These are phyloP conservation scores for Phascolomyces articulosus DNA, from an alignment of 371 early-diverging fungal genomes.

Conservation along the genomic window DNA sequence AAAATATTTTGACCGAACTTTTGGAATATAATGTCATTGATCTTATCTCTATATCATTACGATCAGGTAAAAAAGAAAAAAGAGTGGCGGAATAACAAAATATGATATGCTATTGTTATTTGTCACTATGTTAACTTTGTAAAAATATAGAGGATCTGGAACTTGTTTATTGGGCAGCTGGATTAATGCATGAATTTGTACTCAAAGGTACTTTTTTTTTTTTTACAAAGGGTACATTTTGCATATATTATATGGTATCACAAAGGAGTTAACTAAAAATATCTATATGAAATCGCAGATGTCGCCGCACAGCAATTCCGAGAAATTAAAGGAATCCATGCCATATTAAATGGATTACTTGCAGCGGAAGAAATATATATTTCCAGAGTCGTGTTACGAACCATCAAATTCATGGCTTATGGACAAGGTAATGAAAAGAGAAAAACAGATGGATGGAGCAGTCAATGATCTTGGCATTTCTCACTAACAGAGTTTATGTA, in stretches of 20 bases:
- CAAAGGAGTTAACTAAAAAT: not conserved
- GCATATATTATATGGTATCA: not conserved
- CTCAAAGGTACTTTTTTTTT: conserved; percentile 71
- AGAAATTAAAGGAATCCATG: conserved; percentile 63
- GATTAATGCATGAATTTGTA: conserved; percentile 82
- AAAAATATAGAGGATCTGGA: conserved; percentile 80
- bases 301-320: conserved; percentile 64
- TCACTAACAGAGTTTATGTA: not conserved
- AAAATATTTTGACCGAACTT: conserved; percentile 54
- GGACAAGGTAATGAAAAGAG: conserved; percentile 50
- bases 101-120: no score
- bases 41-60: conserved; percentile 68
- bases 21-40: conserved; percentile 69
- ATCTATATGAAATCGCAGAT: conserved; percentile 16
- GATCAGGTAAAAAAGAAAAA: conserved; percentile 53
- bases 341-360: conserved; percentile 58
- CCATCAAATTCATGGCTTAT: conserved; percentile 72
- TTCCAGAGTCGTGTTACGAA: conserved; percentile 72
- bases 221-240: no score
- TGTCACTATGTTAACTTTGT: no score
- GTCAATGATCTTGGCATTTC: not conserved
- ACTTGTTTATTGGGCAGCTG: conserved; percentile 82
- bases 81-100: not conserved
- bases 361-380: conserved; percentile 68
- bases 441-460: not conserved